Base-by-base conservation (phyloP, 495 filamentous ascomycete genomes). In the Penicillium diatomitis region DNA sequence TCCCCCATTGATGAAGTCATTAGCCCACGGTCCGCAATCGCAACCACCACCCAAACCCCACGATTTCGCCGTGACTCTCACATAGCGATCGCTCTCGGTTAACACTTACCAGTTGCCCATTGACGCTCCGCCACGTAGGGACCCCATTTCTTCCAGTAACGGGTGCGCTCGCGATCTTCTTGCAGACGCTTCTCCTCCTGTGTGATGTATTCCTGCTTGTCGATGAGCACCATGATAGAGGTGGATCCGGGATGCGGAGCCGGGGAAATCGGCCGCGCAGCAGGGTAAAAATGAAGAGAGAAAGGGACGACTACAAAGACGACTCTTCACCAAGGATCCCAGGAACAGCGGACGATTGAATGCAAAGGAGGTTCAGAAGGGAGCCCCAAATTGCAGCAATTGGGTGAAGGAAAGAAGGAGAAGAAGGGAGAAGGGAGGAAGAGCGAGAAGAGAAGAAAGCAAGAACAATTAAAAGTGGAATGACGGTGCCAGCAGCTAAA, bases 141-240 rank as follows among this genome's bases (percentile, higher is more conserved):
- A 46, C 90, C 90, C 90, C 90, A 96, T 76, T 81, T 83, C 78
- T 96, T 95, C 90, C 91, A 96, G 70, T 96, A 96, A 11, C 38
- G 47, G 49, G 53, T 56, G 31, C 51, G 53, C 45, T 88, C 78
- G 20, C 78, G 76, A 66, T 96, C 92, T 66, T 95, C 85, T 65
- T 84, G 85, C 53, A 97, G 74, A 31, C 91, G 81, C 65, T 83
- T 83, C 73, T 96, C 91, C 70, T 97, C 91, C 63, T 84, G 79
- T 46, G 85, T 86, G 61, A 88, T 76, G 63, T 88, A 88, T 57
- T 87, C 85, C 62, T 90, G 80, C 52, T 84, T 77, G 60, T 92
- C 90, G 54, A 90, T 82, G 58, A 91, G 74, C 52, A 95, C 90
- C 91, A 97, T 96, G 40, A 42, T 31, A 4, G 40, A 9, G 57